Base-by-base conservation (phyloP, 2,329 filamentous ascomycete genomes). In the Alternaria sp. region DNA sequence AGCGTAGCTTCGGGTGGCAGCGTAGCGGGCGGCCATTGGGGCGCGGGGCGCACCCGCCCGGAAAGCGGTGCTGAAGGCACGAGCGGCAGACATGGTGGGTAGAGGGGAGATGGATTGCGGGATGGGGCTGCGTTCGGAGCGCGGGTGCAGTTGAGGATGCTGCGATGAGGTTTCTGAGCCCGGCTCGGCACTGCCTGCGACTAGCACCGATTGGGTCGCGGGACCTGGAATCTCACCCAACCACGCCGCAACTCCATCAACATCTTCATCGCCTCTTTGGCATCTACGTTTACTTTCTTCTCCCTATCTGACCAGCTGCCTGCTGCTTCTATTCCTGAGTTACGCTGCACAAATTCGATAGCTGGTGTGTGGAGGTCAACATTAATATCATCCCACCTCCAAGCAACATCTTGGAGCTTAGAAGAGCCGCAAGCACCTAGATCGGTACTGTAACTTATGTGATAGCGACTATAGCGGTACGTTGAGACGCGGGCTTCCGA, bases 1-100 rank as follows among this genome's bases (percentile, higher is more conserved):
- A 84, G 93, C 93, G 84, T 93, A 97, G 82, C 88, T 89, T 82
- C 94, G 91, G 83, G 89, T 84, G 77, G 88, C 86, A 79, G 87
- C 86, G 77, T 85, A 81, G 74, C 83, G 85, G 78, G 87, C 82
- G 74, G 88, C 86, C 80, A 90, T 84, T 76, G 86, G 82, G 78
- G 85, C 84, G 82, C 90, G 85, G 76, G 83, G 82, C 70, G 80
- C 81, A 77, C 82, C 83, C 77, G 85, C 84, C 77, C 86, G 86
- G 78, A 86, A 82, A 81, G 84, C 84, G 75, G 85, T 83, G 80
- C 84, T 85, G 79, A 85, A 84, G 77, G 84, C 80, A 77, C 86
- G 84, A 80, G 83, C 82, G 79, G 86, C 83, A 80, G 87, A 79
- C 87, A 89, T 88, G 71, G 77, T 81, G 77, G 74, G 68, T 64